Evolutionary conservation across 352 stramenopile genomes (phyloP).

Genomic region (Phytophthora cryptogea): DNA sequence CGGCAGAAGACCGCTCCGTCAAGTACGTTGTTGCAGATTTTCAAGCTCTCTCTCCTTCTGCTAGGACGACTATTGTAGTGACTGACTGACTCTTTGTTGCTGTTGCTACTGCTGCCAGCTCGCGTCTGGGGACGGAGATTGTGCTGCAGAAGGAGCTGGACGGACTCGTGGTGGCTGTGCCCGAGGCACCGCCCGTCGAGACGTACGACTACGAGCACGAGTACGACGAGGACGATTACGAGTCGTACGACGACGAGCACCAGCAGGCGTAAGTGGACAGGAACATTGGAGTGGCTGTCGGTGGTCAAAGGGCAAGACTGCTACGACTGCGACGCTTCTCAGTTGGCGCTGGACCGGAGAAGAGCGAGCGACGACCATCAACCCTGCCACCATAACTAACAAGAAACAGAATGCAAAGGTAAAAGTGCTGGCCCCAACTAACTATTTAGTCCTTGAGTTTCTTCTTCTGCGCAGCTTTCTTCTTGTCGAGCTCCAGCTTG

Average conservation of each 20-base stretch:
- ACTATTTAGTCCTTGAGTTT: conserved; percentile 37
- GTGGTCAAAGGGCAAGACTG: conserved; percentile 2
- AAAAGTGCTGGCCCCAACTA: conserved; percentile 15
- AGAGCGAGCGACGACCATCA: conserved; percentile 6
- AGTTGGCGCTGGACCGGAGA: conserved; percentile 1
- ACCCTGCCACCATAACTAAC: conserved; percentile 29
- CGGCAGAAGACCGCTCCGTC: conserved; percentile 73
- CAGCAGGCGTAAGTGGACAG: conserved; percentile 40
- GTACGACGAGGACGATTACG: conserved; percentile 85
- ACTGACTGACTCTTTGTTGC: not conserved
- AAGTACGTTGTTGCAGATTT: conserved; percentile 50
- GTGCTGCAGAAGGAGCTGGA: conserved; percentile 85
- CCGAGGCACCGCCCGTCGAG: conserved; percentile 82
- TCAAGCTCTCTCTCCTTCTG: not conserved
- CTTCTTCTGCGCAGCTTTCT: conserved; percentile 57
- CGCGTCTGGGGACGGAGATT: conserved; percentile 87
- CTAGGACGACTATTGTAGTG: too few relatives aligned
- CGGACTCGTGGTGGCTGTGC: conserved; percentile 87
- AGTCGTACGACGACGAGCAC: conserved; percentile 72
- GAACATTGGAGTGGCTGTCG: not conserved
- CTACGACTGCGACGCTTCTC: not conserved
- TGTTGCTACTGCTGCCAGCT: conserved; percentile 42
- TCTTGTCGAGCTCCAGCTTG: conserved; percentile 68
- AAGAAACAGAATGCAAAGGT: conserved; percentile 27
- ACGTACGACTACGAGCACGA: conserved; percentile 86